These are phyloP conservation scores for Starmerella riodocensis DNA, from an alignment of 805 yeast species.

Conservation along the genomic window DNA sequence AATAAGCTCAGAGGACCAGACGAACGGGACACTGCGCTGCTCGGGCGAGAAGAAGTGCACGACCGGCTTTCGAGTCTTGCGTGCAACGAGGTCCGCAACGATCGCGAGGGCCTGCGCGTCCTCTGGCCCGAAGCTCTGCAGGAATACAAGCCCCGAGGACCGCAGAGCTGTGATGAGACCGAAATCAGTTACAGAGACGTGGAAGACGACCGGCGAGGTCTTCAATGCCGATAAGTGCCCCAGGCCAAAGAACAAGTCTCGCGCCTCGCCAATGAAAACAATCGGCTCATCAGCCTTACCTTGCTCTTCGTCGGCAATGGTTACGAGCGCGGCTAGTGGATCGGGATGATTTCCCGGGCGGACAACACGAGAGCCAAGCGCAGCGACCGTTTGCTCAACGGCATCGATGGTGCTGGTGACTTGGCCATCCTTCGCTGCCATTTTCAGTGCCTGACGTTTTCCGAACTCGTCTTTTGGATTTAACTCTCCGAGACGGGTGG, in stretches of 20 bases:
- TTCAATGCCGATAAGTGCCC: slow-evolving; percentile 15
- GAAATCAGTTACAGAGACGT: slow-evolving; percentile 39
- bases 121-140: slow-evolving; percentile 50
- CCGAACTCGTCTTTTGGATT: too few relatives aligned
- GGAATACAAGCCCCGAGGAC: slow-evolving; percentile 48
- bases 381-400: slow-evolving; percentile 12
- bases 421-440: slow-evolving; percentile 5
- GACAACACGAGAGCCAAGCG: slow-evolving; percentile 12
- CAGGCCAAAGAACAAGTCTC: slow-evolving; percentile 18
- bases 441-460: too few relatives aligned
- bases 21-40: slow-evolving; percentile 14
- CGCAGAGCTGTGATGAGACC: slow-evolving; percentile 58
- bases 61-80: slow-evolving; percentile 40
- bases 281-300: slow-evolving; percentile 1
- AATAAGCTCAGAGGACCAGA: slow-evolving; percentile 20
- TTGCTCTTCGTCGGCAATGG: slow-evolving; percentile 6
- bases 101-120: slow-evolving; percentile 44
- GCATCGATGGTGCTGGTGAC: slow-evolving; percentile 14
- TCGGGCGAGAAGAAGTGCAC: slow-evolving; percentile 48
- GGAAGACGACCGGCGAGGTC: slow-evolving; percentile 18
- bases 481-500: too few relatives aligned
- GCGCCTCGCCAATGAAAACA: slow-evolving; percentile 15
- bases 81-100: slow-evolving; percentile 47
- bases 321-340: slow-evolving; percentile 15
- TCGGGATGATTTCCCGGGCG: slow-evolving; percentile 12